phyloP scores from a whole-genome alignment of 179 eudicot genomes.

The Beta corolliflora region DNA sequence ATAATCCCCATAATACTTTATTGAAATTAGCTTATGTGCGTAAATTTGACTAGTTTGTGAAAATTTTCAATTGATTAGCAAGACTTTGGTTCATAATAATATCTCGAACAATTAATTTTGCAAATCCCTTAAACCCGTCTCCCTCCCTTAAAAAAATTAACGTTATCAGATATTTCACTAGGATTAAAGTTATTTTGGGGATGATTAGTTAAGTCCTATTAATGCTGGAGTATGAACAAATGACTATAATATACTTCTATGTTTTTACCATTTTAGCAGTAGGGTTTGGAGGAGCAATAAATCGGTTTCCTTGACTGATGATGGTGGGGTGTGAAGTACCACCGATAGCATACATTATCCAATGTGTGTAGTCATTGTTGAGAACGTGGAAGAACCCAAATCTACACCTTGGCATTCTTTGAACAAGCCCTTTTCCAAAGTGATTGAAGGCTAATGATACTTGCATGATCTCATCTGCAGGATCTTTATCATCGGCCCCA shows the following conservation, averaged over 20 bases:
- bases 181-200: not conserved
- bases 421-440: conserved; percentile 73
- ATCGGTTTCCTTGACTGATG: conserved; percentile 85
- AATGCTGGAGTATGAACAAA: not conserved
- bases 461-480: conserved; percentile 51
- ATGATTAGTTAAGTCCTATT: not conserved
- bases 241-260: not conserved
- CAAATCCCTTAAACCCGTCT: too few relatives aligned
- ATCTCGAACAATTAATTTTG: too few relatives aligned
- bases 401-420: conserved; percentile 82
- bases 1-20: too few relatives aligned
- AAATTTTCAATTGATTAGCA: too few relatives aligned
- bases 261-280: conserved; percentile 37
- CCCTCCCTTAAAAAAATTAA: too few relatives aligned
- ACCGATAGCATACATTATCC: conserved; percentile 86
- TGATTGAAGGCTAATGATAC: conserved; percentile 71
- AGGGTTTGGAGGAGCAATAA: conserved; percentile 54
- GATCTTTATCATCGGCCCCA: conserved; percentile 55
- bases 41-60: too few relatives aligned
- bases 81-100: too few relatives aligned
- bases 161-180: too few relatives aligned
- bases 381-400: conserved; percentile 70
- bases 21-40: too few relatives aligned
- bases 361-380: conserved; percentile 91
- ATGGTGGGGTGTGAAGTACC: conserved; percentile 73